Percentiles rank a stretch among this genome's conserved stretches.
phyloP scores from a whole-genome alignment of 495 filamentous ascomycete genomes.

The Wilcoxina mikolae region DNA sequence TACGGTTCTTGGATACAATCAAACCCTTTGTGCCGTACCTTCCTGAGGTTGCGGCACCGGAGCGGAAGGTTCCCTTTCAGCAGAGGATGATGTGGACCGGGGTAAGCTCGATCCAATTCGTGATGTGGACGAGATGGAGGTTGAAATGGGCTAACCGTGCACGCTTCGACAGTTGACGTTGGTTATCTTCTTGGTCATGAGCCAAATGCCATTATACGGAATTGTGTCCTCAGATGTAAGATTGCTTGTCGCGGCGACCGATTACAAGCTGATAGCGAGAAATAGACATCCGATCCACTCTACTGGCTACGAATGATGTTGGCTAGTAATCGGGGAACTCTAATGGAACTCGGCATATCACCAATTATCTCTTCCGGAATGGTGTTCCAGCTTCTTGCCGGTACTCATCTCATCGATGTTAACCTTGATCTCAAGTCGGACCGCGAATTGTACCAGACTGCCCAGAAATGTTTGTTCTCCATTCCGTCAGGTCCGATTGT shows the following conservation, averaged over 20 bases:
- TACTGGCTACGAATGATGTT: slow-evolving; percentile 99
- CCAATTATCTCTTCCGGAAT: slow-evolving; percentile 99
- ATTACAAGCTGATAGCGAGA: slow-evolving; percentile 3
- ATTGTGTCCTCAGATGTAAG: slow-evolving; percentile 76
- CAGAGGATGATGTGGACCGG: slow-evolving; percentile 99
- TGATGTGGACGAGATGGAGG: background rate
- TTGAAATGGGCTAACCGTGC: slow-evolving; percentile 25
- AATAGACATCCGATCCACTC: slow-evolving; percentile 69
- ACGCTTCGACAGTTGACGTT: slow-evolving; percentile 56
- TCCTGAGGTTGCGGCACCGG: slow-evolving; percentile 93
- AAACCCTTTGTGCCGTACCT: slow-evolving; percentile 98
- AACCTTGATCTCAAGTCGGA: slow-evolving; percentile 99
- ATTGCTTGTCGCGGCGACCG: slow-evolving; percentile 13
- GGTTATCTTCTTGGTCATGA: slow-evolving; percentile 99
- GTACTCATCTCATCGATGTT: slow-evolving; percentile 99
- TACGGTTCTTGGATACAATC: slow-evolving; percentile 98
- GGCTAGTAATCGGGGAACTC: slow-evolving; percentile 93
- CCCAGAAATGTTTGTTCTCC: slow-evolving; percentile 59
- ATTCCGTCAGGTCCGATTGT: background rate
- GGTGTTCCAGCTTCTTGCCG: slow-evolving; percentile 99
- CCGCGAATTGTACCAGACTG: slow-evolving; percentile 98
- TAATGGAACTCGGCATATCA: slow-evolving; percentile 99
- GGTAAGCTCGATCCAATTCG: slow-evolving; percentile 34
- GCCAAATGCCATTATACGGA: slow-evolving; percentile 95
- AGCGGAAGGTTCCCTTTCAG: slow-evolving; percentile 94